A percentile compares a stretch with the other conserved stretches of the same genome.
These are phyloP conservation scores for Eucalyptus pumila DNA, from an alignment of 345 rosid species.

Conservation along the genomic window DNA sequence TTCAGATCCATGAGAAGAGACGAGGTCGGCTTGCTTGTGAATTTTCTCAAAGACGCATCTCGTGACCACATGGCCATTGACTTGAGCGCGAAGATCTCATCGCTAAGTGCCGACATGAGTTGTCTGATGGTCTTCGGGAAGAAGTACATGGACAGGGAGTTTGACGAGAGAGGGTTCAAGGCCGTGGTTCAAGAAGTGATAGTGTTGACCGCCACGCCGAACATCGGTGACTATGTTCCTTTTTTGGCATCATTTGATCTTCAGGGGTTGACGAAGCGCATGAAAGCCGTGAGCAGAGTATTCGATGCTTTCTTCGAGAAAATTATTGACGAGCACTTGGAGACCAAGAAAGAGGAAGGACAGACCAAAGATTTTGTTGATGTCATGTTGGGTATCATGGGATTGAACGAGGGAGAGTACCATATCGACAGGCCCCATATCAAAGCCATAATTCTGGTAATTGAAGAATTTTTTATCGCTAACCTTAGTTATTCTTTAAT, in stretches of 20 bases:
- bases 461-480: not conserved
- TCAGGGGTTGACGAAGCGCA: constrained; percentile 16
- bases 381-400: constrained; percentile 9
- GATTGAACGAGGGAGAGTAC: constrained; percentile 6
- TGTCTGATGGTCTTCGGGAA: constrained; percentile 47
- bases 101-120: constrained; percentile 9
- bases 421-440: not conserved
- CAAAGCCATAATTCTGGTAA: constrained; percentile 10
- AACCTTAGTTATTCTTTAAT: not conserved
- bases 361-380: constrained; percentile 16
- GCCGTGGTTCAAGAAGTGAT: constrained; percentile 17
- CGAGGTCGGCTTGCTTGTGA: constrained; percentile 14
- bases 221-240: constrained; percentile 21
- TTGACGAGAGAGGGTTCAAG: constrained; percentile 22
- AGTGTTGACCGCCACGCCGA: constrained; percentile 14
- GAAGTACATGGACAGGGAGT: constrained; percentile 14
- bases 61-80: constrained; percentile 3
- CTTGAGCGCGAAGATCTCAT: constrained; percentile 12
- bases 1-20: constrained; percentile 16
- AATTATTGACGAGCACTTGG: constrained; percentile 20
- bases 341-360: not conserved
- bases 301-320: constrained; percentile 27
- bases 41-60: not conserved
- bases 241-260: constrained; percentile 14
- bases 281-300: constrained; percentile 12